phyloP scores from a whole-genome alignment of 352 stramenopile genomes.

The Globisporangium paddicum region DNA sequence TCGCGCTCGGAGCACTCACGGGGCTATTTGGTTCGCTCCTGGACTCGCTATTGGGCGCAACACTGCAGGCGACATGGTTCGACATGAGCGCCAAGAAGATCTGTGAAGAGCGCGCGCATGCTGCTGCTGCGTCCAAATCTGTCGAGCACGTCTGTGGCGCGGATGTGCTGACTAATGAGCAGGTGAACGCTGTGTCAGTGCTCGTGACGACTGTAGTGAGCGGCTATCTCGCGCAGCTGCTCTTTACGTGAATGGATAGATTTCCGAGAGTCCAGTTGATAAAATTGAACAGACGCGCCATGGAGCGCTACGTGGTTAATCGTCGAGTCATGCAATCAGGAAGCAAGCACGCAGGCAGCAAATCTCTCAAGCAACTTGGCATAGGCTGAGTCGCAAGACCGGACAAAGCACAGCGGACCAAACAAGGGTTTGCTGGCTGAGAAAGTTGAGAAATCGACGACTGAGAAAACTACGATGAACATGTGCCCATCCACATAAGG shows the following conservation, averaged over 20 bases:
- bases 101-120: conserved; percentile 28
- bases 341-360: too few relatives aligned
- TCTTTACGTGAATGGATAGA: conserved; percentile 8
- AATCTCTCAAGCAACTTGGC: too few relatives aligned
- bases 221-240: conserved; percentile 24
- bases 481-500: too few relatives aligned
- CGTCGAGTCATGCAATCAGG: too few relatives aligned
- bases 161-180: conserved; percentile 60
- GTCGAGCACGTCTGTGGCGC: conserved; percentile 27
- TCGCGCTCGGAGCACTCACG: conserved; percentile 47
- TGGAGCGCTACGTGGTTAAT: too few relatives aligned
- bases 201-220: conserved; percentile 48
- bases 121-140: neutral
- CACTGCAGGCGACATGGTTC: conserved; percentile 75
- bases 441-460: too few relatives aligned
- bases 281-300: too few relatives aligned
- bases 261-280: too few relatives aligned
- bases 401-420: too few relatives aligned
- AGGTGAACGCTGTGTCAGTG: conserved; percentile 72
- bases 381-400: too few relatives aligned
- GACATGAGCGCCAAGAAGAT: conserved; percentile 50
- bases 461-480: too few relatives aligned
- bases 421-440: too few relatives aligned
- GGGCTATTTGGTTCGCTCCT: conserved; percentile 75
- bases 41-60: conserved; percentile 83